Conservation (phyloP, 2,329 filamentous ascomycete species). For the Lithohypha guttulata region DNA sequence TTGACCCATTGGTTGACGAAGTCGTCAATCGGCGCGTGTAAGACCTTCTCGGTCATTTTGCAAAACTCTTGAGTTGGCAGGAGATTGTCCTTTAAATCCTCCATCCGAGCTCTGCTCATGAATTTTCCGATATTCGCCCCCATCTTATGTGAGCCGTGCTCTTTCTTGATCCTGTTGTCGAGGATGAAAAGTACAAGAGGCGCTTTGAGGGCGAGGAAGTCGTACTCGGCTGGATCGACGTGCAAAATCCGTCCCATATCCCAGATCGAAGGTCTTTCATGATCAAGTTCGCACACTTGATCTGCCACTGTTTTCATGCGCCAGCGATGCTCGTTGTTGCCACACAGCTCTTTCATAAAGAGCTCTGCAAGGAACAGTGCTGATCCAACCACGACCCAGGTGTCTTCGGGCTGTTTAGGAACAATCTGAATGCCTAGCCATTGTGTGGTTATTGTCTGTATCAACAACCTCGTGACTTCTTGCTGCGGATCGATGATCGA, state of each 20-base stretch:
- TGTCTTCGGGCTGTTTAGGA: slow-evolving; percentile 66
- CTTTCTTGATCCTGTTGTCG: slow-evolving; percentile 81
- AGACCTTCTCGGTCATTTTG: slow-evolving; percentile 74
- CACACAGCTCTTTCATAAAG: slow-evolving; percentile 81
- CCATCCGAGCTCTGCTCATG: slow-evolving; percentile 75
- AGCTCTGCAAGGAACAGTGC: slow-evolving; percentile 92
- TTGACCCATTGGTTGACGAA: slow-evolving; percentile 94
- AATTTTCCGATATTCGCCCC: slow-evolving; percentile 77
- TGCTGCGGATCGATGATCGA: slow-evolving; percentile 78
- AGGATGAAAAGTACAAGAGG: slow-evolving; percentile 86
- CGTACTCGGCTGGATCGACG: slow-evolving; percentile 71
- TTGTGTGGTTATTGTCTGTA: slow-evolving; percentile 77
- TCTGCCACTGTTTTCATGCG: slow-evolving; percentile 79
- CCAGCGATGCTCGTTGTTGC: slow-evolving; percentile 89
- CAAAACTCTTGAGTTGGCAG: slow-evolving; percentile 69
- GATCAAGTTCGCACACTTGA: slow-evolving; percentile 67
- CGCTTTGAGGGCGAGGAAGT: slow-evolving; percentile 86
- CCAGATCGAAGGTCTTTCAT: slow-evolving; percentile 69
- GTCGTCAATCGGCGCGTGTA: slow-evolving; percentile 72
- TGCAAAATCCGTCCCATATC: slow-evolving; percentile 68
- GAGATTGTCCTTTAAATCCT: slow-evolving; percentile 58
- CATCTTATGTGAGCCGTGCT: slow-evolving; percentile 72
- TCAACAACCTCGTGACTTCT: slow-evolving; percentile 66
- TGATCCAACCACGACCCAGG: slow-evolving; percentile 81
- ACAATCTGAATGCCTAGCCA: slow-evolving; percentile 93